Conservation (phyloP, 2,329 filamentous ascomycete species). For the Xylaria sp. region DNA sequence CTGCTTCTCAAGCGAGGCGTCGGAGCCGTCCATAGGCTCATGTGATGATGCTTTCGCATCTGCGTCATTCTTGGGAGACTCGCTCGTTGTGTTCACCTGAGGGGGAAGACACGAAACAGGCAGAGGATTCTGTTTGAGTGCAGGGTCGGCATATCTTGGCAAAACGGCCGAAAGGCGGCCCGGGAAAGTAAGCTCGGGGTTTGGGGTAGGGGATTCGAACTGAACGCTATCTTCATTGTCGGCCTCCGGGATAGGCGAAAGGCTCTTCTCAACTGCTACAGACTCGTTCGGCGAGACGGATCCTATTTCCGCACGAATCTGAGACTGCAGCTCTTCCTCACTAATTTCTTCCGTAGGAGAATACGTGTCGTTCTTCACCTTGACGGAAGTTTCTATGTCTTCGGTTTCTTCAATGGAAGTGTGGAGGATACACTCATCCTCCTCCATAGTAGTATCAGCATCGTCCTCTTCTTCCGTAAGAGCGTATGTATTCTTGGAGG, state of each 20-base stretch:
- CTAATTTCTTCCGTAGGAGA: conserved; percentile 18
- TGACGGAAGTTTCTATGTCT: not conserved
- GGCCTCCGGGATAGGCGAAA: conserved; percentile 22
- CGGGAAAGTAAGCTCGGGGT: conserved; percentile 54
- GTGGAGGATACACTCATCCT: not conserved
- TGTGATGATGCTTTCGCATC: not conserved
- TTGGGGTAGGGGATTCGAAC: conserved; percentile 30
- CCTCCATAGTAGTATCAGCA: not conserved
- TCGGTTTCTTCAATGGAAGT: conserved; percentile 25
- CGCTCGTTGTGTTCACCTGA: not conserved
- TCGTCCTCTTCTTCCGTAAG: too few relatives aligned
- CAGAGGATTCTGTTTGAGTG: conserved; percentile 49
- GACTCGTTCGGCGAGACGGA: conserved; percentile 25
- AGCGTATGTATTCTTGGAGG: not conserved
- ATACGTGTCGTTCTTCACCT: conserved; percentile 13
- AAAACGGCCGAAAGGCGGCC: conserved; percentile 59
- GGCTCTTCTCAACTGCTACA: not conserved
- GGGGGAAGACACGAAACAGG: conserved; percentile 27
- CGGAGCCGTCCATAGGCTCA: not conserved
- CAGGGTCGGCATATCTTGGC: conserved; percentile 56
- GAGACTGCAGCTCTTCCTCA: conserved; percentile 33
- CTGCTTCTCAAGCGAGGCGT: not conserved
- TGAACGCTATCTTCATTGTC: conserved; percentile 29
- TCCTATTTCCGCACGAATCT: conserved; percentile 36
- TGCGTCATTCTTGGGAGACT: not conserved